Evolutionary conservation across 257 asterid species (phyloP).

Genomic region (Ballota nigra): DNA sequence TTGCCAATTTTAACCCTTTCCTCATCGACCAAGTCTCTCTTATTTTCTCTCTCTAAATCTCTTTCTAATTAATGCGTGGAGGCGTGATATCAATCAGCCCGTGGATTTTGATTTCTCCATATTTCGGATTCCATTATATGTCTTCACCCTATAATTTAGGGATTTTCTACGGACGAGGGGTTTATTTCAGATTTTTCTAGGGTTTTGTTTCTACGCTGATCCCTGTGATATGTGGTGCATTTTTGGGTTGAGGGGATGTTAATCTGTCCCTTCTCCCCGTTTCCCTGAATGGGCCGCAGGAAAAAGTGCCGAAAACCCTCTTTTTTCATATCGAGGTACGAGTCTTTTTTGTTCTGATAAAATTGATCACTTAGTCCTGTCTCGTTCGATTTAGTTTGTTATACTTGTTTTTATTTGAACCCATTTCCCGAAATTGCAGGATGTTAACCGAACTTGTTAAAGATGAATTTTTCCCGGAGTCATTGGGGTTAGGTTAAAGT

Average conservation of each 20-base stretch:
- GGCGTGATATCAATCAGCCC: conserved; percentile 5
- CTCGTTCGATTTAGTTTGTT: background rate
- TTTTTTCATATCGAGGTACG: conserved; percentile 36
- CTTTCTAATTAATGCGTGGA: conserved; percentile 24
- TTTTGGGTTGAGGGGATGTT: conserved; percentile 18
- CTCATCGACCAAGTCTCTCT: conserved; percentile 16
- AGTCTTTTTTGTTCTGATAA: background rate
- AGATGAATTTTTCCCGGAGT: background rate
- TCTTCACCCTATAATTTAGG: conserved; percentile 3
- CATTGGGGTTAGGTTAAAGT: conserved; percentile 16
- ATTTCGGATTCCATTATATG: background rate
- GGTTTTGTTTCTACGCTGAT: conserved; percentile 21
- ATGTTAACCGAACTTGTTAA: conserved; percentile 21
- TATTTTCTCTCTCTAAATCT: conserved; percentile 22
- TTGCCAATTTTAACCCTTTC: conserved; percentile 1
- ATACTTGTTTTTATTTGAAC: conserved; percentile 12
- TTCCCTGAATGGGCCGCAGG: conserved; percentile 39
- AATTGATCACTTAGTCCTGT: background rate
- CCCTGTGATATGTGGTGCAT: background rate
- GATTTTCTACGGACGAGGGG: conserved; percentile 14
- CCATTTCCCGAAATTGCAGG: conserved; percentile 35
- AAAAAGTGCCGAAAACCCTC: conserved; percentile 29
- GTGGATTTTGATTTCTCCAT: background rate
- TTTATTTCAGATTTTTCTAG: conserved; percentile 31
- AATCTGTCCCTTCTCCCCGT: conserved; percentile 2